Base-by-base conservation (phyloP, 108 stramenopile species). In the Stephanodiscus triporus region DNA sequence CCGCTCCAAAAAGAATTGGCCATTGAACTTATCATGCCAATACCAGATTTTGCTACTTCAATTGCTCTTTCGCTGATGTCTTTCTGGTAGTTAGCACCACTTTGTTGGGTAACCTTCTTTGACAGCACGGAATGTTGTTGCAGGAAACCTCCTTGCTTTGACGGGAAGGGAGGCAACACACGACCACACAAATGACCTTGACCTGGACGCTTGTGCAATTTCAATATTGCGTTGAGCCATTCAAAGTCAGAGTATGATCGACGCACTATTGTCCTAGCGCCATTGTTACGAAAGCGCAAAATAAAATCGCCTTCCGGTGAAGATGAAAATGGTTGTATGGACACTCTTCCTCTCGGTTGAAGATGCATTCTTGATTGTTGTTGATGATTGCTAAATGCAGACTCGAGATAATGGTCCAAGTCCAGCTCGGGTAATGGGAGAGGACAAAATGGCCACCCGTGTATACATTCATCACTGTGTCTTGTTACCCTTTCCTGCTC, bases 211-310 rank as follows among this genome's bases (percentile, higher is more conserved):
- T 88, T 89, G 61, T 95, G 93, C 26, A 83, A 84, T 32, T 49
- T 76, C 27, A 95, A 83, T 19, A 90, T 91, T 37, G 88, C 87
- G 69, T 95, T 75, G 22, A 95, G 87, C 93, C 93, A 95, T 66
- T 85, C 77, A 70, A 95, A 78, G 77, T 95, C 93, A 9, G 81
- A 68, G 80, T 86, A 88, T 13, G 89, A 87, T n/a, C 93, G 84
- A 47, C 90, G 84, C 8, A 91, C 91, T n/a, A 88, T 81, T 9
- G 70, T 73, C 30, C 51, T 36, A 22, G 65, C 19, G 22, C 43
- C 62, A 55, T 70, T 71, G 32, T 56, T 67, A 13, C 61, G 49
- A 53, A 56, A 73, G 32, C 71, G 72, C 53, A 80, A 49, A 55
- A 80, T 74, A 20, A 80, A 80, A 30, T 73, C 79, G 42, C 79